Conservation (phyloP, 306 rosid genomes). For the Clitoria ternatea region DNA sequence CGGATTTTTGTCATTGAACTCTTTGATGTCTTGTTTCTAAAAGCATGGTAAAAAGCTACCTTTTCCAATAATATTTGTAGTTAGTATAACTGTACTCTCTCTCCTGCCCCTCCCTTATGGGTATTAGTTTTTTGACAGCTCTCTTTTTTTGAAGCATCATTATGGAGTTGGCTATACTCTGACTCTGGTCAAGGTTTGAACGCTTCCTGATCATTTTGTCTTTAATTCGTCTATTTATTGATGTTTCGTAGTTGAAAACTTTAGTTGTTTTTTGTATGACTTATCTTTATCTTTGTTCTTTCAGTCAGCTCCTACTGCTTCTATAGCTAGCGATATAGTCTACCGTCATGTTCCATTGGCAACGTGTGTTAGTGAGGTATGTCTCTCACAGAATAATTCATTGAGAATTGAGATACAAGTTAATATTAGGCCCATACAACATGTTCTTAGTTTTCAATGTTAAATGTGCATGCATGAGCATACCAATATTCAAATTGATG, state of each 20-base stretch:
- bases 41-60: neutral
- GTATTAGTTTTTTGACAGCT: constrained; percentile 50
- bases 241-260: constrained; percentile 20
- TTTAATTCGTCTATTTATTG: constrained; percentile 18
- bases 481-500: neutral
- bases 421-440: neutral
- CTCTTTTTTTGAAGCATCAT: constrained; percentile 93
- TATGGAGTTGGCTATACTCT: constrained; percentile 97
- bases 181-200: constrained; percentile 83
- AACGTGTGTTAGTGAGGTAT: constrained; percentile 95
- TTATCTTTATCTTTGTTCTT: constrained; percentile 25
- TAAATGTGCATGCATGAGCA: neutral
- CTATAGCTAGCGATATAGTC: constrained; percentile 85
- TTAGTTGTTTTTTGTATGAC: constrained; percentile 13
- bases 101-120: constrained; percentile 8
- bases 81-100: neutral
- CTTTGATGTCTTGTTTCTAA: neutral
- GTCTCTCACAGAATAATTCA: constrained; percentile 2
- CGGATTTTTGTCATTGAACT: neutral
- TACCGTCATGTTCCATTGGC: constrained; percentile 82
- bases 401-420: constrained; percentile 1
- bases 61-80: neutral
- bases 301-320: constrained; percentile 85
- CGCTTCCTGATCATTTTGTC: constrained; percentile 15
- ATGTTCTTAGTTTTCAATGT: constrained; percentile 8